Conservation (phyloP, 2,329 filamentous ascomycete species). For the Pseudogymnoascus sp. region DNA sequence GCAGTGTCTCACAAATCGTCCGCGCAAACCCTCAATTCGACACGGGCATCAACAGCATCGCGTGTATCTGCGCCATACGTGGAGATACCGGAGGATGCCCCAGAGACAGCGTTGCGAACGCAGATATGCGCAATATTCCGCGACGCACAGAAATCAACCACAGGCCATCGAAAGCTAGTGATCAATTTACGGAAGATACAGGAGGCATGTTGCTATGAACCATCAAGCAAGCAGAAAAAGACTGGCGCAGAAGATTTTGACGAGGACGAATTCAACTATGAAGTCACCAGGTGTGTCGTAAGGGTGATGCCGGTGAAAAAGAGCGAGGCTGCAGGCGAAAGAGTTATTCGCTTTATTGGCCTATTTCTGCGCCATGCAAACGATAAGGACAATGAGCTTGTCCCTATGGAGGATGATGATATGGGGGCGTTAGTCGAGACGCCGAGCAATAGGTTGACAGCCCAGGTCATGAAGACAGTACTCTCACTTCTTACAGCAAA, state of each 20-base stretch:
- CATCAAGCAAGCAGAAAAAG: constrained; percentile 44
- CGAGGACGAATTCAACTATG: constrained; percentile 78
- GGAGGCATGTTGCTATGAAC: constrained; percentile 68
- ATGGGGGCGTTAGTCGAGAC: constrained; percentile 69
- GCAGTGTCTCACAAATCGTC: constrained; percentile 34
- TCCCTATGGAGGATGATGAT: constrained; percentile 53
- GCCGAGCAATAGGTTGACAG: constrained; percentile 70
- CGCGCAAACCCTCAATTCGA: constrained; percentile 27
- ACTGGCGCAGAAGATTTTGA: constrained; percentile 58
- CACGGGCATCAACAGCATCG: constrained; percentile 33
- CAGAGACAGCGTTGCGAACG: constrained; percentile 59
- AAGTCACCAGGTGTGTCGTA: constrained; percentile 75
- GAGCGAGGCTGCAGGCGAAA: constrained; percentile 79
- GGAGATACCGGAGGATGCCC: constrained; percentile 63
- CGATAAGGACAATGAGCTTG: constrained; percentile 61
- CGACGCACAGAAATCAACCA: constrained; percentile 81
- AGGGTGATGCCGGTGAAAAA: constrained; percentile 84
- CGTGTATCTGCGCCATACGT: constrained; percentile 28
- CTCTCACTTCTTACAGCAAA: constrained; percentile 74
- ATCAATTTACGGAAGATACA: constrained; percentile 86
- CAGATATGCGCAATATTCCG: constrained; percentile 66
- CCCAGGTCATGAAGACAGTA: constrained; percentile 62
- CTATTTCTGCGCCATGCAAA: constrained; percentile 68
- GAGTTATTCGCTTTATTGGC: constrained; percentile 77
- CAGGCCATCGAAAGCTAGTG: constrained; percentile 80